These are phyloP conservation scores for Lactarius sanguifluus DNA, from an alignment of 768 basidiomycete species.

Conservation along the genomic window DNA sequence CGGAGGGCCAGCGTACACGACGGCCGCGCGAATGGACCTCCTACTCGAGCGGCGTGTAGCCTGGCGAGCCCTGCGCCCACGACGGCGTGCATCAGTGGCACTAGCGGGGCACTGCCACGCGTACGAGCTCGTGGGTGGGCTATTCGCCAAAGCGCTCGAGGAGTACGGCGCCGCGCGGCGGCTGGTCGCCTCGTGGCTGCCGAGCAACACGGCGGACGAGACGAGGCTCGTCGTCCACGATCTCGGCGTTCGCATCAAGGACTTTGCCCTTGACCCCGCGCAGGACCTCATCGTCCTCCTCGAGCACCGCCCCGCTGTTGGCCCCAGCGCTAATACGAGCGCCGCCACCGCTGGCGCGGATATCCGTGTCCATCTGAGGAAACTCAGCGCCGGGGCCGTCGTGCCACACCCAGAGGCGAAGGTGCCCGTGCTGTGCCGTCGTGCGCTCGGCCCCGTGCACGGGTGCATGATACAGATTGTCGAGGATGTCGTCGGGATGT, in stretches of 20 bases:
- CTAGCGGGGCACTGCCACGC: conserved; percentile 44
- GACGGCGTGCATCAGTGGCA: conserved; percentile 31
- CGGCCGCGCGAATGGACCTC: conserved; percentile 37
- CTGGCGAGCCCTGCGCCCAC: conserved; percentile 40
- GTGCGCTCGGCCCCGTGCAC: conserved; percentile 31
- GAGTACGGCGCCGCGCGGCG: conserved; percentile 27
- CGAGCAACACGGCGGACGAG: conserved; percentile 24
- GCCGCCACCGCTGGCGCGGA: background rate
- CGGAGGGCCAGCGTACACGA: conserved; percentile 22
- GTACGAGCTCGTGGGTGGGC: conserved; percentile 61
- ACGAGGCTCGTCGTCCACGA: conserved; percentile 36
- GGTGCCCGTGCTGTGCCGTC: conserved; percentile 33
- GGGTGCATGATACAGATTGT: conserved; percentile 50
- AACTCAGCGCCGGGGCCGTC: conserved; percentile 40
- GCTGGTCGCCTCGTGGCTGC: conserved; percentile 35
- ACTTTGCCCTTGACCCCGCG: conserved; percentile 66
- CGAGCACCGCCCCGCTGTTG: conserved; percentile 15
- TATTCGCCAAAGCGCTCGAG: conserved; percentile 42
- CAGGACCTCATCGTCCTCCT: conserved; percentile 58
- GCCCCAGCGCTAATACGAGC: conserved; percentile 2
- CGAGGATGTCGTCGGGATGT: conserved; percentile 53
- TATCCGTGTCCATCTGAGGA: conserved; percentile 45
- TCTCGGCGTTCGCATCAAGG: conserved; percentile 45
- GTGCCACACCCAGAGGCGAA: conserved; percentile 45
- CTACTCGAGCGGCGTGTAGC: conserved; percentile 39